phyloP scores from a whole-genome alignment of 345 rosid species.

The Citrus reticulata region DNA sequence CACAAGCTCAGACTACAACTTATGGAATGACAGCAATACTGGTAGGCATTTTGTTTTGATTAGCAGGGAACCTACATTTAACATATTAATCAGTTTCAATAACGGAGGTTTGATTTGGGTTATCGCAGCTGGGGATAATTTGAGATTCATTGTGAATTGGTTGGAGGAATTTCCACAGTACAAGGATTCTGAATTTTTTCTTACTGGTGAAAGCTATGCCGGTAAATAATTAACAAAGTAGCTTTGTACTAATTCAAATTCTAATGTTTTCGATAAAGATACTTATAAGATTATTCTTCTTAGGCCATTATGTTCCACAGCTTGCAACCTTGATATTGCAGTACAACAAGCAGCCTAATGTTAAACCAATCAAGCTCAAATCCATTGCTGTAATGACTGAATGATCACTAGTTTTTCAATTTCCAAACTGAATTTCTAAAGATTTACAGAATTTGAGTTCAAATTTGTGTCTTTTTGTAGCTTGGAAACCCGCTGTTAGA shows the following conservation, averaged over 20 bases:
- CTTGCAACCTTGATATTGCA: slow-evolving; percentile 28
- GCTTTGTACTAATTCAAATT: slow-evolving; percentile 9
- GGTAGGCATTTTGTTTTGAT: neutral
- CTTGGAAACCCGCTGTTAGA: slow-evolving; percentile 43
- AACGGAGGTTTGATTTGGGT: neutral
- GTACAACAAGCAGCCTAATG: slow-evolving; percentile 26
- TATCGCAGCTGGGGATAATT: slow-evolving; percentile 31
- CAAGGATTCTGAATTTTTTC: slow-evolving; percentile 23
- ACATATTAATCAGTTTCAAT: neutral
- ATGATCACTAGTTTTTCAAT: neutral
- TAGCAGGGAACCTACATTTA: no score
- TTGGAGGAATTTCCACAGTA: slow-evolving; percentile 33
- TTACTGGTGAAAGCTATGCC: slow-evolving; percentile 41
- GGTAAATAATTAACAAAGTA: slow-evolving; percentile 1
- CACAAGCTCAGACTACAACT: slow-evolving; percentile 17
- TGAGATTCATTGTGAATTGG: slow-evolving; percentile 34
- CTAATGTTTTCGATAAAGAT: no score
- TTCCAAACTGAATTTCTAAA: neutral
- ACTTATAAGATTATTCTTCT: neutral
- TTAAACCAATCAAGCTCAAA: slow-evolving; percentile 27
- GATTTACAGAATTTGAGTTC: neutral
- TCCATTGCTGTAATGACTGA: slow-evolving; percentile 29
- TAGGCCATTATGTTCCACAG: slow-evolving; percentile 41
- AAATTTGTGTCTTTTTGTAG: slow-evolving; percentile 13
- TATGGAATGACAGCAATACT: slow-evolving; percentile 22